Base-by-base conservation (phyloP, 306 rosid genomes). In the Hylodesmum podocarpum region DNA sequence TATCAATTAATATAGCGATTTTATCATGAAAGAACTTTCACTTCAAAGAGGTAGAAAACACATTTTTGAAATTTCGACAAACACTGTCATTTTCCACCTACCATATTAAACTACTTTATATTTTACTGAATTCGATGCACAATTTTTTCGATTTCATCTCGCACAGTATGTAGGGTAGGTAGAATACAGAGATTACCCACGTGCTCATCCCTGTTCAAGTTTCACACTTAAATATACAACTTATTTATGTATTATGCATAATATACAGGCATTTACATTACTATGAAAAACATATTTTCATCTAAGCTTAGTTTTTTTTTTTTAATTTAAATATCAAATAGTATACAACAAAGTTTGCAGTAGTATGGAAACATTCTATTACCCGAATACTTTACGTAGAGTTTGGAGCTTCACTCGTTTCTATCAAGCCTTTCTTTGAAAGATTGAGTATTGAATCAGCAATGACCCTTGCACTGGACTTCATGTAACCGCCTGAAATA, bases 401-500 rank as follows among this genome's bases (percentile, higher is more conserved):
- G 25, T 64, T 51, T 21, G 53, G 70, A 82, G 16, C 41, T 28
- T 78, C 62, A 14, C 51, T 77, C 0, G 82, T 85, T 79, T 95
- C 90, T 67, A 95, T 90, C 79, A 92, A 84, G 70, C 84, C 14
- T 84, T 88, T 91, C 70, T 72, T 81, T 1, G 93, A 86, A 44
- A 95, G 95, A 87, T 92, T 92, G 79, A 64, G 58, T 9, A 95
- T 87, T 19, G 97, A 95, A 85, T 95, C 93, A 55, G 98, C 98
- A 5, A 95, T 89, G 14, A 92, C 95, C 83, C 89, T 81, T 21
- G 98, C 97, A 74, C 93, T 90, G 57, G 97, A 88, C 83, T 88
- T 95, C 97, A 90, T 92, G 89, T 92, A 95, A 69, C 98, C 98
- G 58, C 98, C 98, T 95, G 93, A 78, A 80, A 81, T 75, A 55